Evolutionary conservation across 768 basidiomycete species (phyloP).

Genomic region (Mycena alexandri): DNA sequence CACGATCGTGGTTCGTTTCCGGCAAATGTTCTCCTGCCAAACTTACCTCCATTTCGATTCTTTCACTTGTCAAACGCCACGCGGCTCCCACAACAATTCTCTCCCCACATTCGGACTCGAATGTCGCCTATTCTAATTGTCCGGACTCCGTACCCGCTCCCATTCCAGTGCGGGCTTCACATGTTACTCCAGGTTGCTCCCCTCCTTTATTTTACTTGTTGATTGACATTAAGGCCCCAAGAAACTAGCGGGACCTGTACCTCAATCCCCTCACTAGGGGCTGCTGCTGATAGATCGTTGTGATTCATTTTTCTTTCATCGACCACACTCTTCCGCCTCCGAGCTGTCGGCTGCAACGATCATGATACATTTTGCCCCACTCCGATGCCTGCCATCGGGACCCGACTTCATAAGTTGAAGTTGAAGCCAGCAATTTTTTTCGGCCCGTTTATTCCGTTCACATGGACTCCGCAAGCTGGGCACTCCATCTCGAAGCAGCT

Average conservation of each 20-base stretch:
- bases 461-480: too few species aligned
- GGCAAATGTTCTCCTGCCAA: slow-evolving; percentile 17
- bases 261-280: background rate
- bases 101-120: slow-evolving; percentile 17
- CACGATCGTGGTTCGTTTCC: slow-evolving; percentile 16
- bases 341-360: slow-evolving; percentile 2
- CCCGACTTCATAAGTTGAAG: too few species aligned
- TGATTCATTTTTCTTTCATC: background rate
- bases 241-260: background rate
- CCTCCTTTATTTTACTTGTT: background rate
- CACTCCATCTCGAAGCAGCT: too few species aligned
- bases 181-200: too few species aligned
- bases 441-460: too few species aligned
- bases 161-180: too few species aligned
- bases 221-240: too few species aligned
- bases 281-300: background rate
- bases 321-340: background rate
- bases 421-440: too few species aligned
- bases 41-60: background rate
- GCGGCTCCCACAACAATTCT: background rate
- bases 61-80: background rate
- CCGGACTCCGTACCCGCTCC: too few species aligned
- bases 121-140: too few species aligned
- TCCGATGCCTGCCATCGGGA: too few species aligned
- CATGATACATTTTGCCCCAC: background rate